Conservation (phyloP, 1,284 basidiomycete species). For the Bondarzewia mesenterica region DNA sequence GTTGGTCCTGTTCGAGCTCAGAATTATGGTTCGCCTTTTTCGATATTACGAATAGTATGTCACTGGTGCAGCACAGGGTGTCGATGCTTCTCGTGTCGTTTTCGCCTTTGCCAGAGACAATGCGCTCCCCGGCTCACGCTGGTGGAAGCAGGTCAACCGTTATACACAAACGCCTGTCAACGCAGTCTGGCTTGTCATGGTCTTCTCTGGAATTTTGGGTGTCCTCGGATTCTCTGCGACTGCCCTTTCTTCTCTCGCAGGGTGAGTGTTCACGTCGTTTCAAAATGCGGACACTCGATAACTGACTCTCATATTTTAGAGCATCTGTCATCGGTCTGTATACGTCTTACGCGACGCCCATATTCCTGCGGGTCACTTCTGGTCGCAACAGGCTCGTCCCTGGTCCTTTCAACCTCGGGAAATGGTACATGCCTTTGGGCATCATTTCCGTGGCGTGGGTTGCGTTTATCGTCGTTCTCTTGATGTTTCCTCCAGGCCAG, state of each 20-base stretch:
- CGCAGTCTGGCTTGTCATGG: constrained; percentile 70
- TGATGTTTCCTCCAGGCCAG: constrained; percentile 50
- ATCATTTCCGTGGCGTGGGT: constrained; percentile 59
- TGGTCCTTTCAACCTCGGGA: constrained; percentile 53
- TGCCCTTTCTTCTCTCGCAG: constrained; percentile 57
- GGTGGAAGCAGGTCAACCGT: constrained; percentile 54
- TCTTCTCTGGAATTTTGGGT: constrained; percentile 46
- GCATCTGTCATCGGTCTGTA: constrained; percentile 66
- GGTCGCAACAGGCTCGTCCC: constrained; percentile 48
- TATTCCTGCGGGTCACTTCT: constrained; percentile 62
- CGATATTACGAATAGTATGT: constrained; percentile 56
- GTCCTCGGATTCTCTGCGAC: constrained; percentile 58
- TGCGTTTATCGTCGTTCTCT: constrained; percentile 48
- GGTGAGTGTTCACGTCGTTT: constrained; percentile 31
- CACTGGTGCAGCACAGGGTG: constrained; percentile 66
- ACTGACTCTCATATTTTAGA: constrained; percentile 24
- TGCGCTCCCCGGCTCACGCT: constrained; percentile 61
- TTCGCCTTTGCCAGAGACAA: constrained; percentile 70
- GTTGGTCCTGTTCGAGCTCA: not conserved
- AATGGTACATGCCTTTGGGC: constrained; percentile 53
- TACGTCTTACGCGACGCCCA: constrained; percentile 58
- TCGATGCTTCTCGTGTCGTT: constrained; percentile 67
- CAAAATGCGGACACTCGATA: not conserved
- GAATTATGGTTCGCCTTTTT: not conserved
- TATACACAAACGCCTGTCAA: constrained; percentile 61